A percentile compares a stretch with the other conserved stretches of the same genome.
Evolutionary conservation across 257 asterid species (phyloP).

Genomic region (Cynanchum wilfordii): DNA sequence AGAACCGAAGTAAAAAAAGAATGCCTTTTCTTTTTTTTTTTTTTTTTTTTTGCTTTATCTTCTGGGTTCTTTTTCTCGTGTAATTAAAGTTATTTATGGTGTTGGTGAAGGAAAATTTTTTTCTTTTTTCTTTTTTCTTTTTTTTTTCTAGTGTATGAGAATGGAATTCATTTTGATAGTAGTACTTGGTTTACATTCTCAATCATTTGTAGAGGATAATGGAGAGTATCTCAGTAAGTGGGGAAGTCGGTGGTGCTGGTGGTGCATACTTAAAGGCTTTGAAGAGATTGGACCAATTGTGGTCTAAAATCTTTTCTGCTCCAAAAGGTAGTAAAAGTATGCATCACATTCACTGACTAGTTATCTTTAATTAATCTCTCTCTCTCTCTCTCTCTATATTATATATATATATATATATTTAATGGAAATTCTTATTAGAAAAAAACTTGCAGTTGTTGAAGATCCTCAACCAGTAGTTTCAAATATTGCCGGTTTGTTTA

Average conservation of each 20-base stretch:
- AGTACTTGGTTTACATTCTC: slow-evolving; percentile 7
- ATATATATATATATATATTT: neutral
- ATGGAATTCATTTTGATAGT: slow-evolving; percentile 4
- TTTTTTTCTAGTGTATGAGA: neutral
- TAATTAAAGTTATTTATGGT: neutral
- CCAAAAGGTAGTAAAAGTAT: slow-evolving; percentile 38
- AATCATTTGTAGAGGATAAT: slow-evolving; percentile 65
- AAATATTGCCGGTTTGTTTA: slow-evolving; percentile 40
- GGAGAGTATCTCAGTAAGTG: slow-evolving; percentile 73
- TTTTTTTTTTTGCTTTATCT: slow-evolving; percentile 1
- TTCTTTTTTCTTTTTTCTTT: neutral
- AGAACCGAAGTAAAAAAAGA: slow-evolving; percentile 66
- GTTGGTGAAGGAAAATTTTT: neutral
- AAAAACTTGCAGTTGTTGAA: slow-evolving; percentile 43
- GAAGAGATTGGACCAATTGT: slow-evolving; percentile 76
- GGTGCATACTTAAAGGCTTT: slow-evolving; percentile 77
- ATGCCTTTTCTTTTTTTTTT: no score
- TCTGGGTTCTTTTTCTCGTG: neutral
- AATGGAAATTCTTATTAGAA: neutral
- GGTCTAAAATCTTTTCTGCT: slow-evolving; percentile 68
- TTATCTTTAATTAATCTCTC: neutral
- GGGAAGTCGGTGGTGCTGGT: slow-evolving; percentile 97
- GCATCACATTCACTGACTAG: neutral
- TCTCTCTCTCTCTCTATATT: no score
- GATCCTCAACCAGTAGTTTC: slow-evolving; percentile 74